These are phyloP conservation scores for Sclerotinia subarctica DNA, from an alignment of 2,329 filamentous ascomycete genomes.

Conservation along the genomic window DNA sequence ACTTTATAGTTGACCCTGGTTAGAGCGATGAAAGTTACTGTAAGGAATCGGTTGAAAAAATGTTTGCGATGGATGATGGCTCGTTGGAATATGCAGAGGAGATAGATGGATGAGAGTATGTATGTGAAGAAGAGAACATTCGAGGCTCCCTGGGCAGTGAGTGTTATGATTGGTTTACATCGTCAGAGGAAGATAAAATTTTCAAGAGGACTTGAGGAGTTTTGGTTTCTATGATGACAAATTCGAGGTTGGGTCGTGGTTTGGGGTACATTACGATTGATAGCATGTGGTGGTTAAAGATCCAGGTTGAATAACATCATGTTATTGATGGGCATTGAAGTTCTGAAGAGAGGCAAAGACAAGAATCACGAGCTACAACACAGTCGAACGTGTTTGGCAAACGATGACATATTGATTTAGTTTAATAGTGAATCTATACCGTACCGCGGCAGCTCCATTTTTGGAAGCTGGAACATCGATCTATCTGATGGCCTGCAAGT, in stretches of 20 bases:
- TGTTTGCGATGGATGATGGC: not conserved
- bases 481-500: not conserved
- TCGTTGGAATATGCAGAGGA: not conserved
- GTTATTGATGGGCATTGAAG: not conserved
- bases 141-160: not conserved
- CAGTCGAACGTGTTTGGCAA: not conserved
- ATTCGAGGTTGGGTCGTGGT: not conserved
- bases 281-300: not conserved
- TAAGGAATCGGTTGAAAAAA: not conserved
- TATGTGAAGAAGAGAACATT: not conserved
- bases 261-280: not conserved
- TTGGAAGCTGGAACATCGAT: not conserved
- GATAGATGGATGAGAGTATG: not conserved
- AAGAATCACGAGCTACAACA: not conserved
- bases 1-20: not conserved
- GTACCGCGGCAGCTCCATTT: not conserved
- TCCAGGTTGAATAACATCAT: not conserved
- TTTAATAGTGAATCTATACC: not conserved
- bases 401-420: too few relatives aligned
- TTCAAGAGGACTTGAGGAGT: not conserved
- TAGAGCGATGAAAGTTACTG: not conserved
- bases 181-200: not conserved
- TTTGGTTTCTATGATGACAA: not conserved
- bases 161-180: not conserved
- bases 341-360: not conserved